Evolutionary conservation across 495 filamentous ascomycete genomes (phyloP).

Genomic region (Bacidia gigantensis): DNA sequence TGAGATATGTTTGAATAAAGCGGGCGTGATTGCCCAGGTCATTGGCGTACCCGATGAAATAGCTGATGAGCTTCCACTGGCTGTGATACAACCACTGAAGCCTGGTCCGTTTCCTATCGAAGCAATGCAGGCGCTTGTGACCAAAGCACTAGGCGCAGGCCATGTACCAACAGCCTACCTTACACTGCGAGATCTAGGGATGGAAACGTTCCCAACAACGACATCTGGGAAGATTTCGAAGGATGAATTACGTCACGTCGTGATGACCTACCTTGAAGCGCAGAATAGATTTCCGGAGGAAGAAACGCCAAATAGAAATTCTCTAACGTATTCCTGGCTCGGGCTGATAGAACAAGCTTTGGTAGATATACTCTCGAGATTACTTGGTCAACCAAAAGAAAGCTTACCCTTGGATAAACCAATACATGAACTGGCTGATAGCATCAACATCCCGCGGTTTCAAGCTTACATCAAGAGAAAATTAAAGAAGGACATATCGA

Average conservation of each 20-base stretch:
- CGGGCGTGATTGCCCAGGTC: constrained; percentile 17
- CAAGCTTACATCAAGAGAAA: background rate
- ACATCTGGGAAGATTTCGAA: constrained; percentile 30
- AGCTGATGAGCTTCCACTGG: constrained; percentile 29
- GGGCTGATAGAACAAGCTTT: background rate
- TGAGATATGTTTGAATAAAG: constrained; percentile 22
- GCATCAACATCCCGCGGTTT: constrained; percentile 3
- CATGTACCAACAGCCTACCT: constrained; percentile 26
- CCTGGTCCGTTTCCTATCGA: constrained; percentile 5
- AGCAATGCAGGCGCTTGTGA: constrained; percentile 13
- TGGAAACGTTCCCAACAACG: constrained; percentile 25
- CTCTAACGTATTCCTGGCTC: background rate
- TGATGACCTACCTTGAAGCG: constrained; percentile 14
- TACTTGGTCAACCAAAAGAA: background rate
- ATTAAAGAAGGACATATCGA: background rate
- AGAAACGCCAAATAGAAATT: background rate
- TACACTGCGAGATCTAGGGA: constrained; percentile 20
- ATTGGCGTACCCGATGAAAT: constrained; percentile 27
- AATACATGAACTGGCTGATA: constrained; percentile 6
- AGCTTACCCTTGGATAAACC: background rate
- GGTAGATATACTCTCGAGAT: background rate
- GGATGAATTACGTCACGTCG: constrained; percentile 13
- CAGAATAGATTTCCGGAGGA: background rate
- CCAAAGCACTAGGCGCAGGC: constrained; percentile 20
- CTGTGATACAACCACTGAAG: constrained; percentile 13